Evolutionary conservation across 2,329 filamentous ascomycete genomes (phyloP), one percentile per base, ranked within the genome.

Genomic region (Neurospora sp.): DNA sequence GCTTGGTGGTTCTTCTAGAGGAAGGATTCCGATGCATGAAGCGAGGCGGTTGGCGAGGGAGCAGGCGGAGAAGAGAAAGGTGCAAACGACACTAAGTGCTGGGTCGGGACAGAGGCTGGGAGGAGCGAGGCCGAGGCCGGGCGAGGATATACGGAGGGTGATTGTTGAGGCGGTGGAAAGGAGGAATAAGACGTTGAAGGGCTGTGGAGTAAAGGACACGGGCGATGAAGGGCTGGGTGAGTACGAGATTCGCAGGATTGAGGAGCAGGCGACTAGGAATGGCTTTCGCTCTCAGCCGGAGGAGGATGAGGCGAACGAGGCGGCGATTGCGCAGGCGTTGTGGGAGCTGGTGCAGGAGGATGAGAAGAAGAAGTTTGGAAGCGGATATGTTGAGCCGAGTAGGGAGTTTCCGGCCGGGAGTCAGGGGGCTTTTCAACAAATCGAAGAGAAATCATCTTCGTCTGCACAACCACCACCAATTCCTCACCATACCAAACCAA

Each of bases 321-420:
- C 87, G 33, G 94, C 94, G 5, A 97, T 97, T 71, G 89, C 93
- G 68, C 89, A 94, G 76, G 93, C 93, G 0, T 83, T 96, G 39
- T 93, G 92, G 82, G 94, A 97, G 76, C 83, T 97, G 19, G 90
- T 96, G 36, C 91, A 96, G 77, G 89, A 97, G 77, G 93, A 97
- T 72, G 87, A 91, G 72, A 80, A 79, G 72, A 76, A 76, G 46
- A 85, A 84, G 74, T 86, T 88, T 72, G 87, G 88, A n/a, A 79
- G 81, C 69, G 83, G 81, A 17, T 85, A 88, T 75, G 82, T 86
- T 69, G 76, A 78, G 70, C 80, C 82, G 0, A 87, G 83, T 69
- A 82, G 83, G 39, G 79, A 83, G 36, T 84, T 84, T 71, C 86
- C 88, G 17, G 82, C 82, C 8, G 85, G 84, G 72, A 79, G 80